phyloP scores from a whole-genome alignment of 805 yeast species.

The Saturnispora diversa region DNA sequence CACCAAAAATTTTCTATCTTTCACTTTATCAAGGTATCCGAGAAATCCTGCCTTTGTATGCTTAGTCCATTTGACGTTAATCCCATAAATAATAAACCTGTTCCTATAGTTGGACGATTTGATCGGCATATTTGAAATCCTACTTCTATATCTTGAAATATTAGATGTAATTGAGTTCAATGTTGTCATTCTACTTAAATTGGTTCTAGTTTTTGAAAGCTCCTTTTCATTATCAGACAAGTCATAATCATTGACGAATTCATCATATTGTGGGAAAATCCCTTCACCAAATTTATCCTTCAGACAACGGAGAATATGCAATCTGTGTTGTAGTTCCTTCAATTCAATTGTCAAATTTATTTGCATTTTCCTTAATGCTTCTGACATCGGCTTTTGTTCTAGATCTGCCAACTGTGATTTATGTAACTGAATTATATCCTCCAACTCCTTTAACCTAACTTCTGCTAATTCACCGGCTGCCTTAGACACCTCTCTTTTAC shows the following conservation, averaged over 20 bases:
- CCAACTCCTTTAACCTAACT: conserved; percentile 33
- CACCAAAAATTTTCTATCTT: conserved; percentile 22
- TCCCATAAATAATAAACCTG: conserved; percentile 66
- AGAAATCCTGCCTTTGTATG: conserved; percentile 51
- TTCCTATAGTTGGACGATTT: conserved; percentile 35
- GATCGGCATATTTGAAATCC: conserved; percentile 27
- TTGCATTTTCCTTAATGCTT: conserved; percentile 13
- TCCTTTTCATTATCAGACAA: conserved; percentile 19
- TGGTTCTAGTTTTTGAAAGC: conserved; percentile 11
- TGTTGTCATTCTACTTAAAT: conserved; percentile 15
- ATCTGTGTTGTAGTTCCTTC: conserved; percentile 27
- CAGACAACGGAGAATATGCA: conserved; percentile 21
- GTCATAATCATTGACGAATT: conserved; percentile 20
- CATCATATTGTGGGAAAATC: conserved; percentile 23
- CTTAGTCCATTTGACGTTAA: conserved; percentile 74
- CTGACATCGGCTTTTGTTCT: conserved; percentile 10
- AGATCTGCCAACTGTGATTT: conserved; percentile 24
- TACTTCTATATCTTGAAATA: conserved; percentile 16
- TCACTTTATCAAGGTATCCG: conserved; percentile 39
- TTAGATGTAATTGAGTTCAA: conserved; percentile 8
- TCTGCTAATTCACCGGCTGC: conserved; percentile 43
- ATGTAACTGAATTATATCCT: conserved; percentile 30
- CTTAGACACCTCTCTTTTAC: conserved; percentile 44
- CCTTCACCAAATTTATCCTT: conserved; percentile 23
- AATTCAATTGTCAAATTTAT: conserved; percentile 22